Evolutionary conservation across 495 filamentous ascomycete genomes (phyloP).

Genomic region (Lasiosphaeris hirsuta): DNA sequence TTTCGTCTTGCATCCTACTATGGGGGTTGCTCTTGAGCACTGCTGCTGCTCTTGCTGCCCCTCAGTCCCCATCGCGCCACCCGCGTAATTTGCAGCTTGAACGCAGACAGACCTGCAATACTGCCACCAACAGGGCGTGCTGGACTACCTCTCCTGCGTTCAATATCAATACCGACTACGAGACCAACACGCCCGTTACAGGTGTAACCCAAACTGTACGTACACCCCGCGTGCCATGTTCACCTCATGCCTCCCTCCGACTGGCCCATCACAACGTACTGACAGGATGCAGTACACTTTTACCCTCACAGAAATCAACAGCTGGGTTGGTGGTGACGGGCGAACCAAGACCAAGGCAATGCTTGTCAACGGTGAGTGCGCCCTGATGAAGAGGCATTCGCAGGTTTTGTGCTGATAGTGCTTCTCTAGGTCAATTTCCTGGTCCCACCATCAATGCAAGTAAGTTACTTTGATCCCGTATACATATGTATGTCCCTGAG

Average conservation of each 20-base stretch:
- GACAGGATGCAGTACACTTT: conserved; percentile 34
- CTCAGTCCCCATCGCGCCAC: background rate
- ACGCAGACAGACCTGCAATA: conserved; percentile 32
- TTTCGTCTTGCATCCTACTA: conserved; percentile 12
- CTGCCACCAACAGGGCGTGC: conserved; percentile 34
- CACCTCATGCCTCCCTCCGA: too few relatives aligned
- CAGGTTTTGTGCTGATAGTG: background rate
- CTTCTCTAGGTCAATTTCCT: conserved; percentile 24
- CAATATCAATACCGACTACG: conserved; percentile 37
- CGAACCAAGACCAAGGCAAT: conserved; percentile 38
- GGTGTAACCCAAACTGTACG: conserved; percentile 28
- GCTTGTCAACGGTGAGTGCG: conserved; percentile 40
- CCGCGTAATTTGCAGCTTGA: conserved; percentile 10
- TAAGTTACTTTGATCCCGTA: background rate
- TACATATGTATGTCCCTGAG: too few relatives aligned
- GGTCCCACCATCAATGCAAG: conserved; percentile 49
- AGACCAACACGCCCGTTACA: conserved; percentile 23
- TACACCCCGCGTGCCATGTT: background rate
- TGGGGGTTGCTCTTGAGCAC: conserved; percentile 12
- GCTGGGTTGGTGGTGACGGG: conserved; percentile 45
- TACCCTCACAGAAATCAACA: conserved; percentile 32
- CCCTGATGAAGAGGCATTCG: conserved; percentile 20
- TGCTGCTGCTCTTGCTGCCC: conserved; percentile 8
- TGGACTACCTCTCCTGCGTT: conserved; percentile 32
- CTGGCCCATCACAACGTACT: background rate